Evolutionary conservation across 1,139 yeast genomes (phyloP), one percentile per base, ranked within the genome.

Genomic region (Pichia sp.): DNA sequence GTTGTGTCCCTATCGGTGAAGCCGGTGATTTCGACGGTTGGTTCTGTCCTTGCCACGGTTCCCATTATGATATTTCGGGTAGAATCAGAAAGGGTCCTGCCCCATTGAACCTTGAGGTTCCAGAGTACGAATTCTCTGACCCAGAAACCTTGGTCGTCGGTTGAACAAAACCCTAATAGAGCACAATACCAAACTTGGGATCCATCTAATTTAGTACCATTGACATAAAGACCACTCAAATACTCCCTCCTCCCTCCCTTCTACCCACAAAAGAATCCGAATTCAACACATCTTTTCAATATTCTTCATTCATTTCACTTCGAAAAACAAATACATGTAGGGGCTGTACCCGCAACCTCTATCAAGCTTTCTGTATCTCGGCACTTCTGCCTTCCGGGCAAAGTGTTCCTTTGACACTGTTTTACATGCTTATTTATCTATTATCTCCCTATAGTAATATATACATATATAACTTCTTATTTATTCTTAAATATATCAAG

Each of bases 31-130:
- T 83, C 67, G 98, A 97, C 72, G 99, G 99, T 70, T 95, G 99
- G 99, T 95, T 95, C 93, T 95, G 99, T 76, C 99, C 99, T 62
- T 95, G 99, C 79, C 99, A 95, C 80, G 99, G 99, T 82, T 93
- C 99, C 71, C 99, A 95, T 75, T 95, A 95, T 77, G 99, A 95
- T 78, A 95, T 95, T 77, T 86, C 98, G 60, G 99, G 99, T 73
- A 93, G 99, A 85, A 93, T 95, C 73, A 89, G 99, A 85, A 93
- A 85, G 79, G 99, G 99, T 65, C 99, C 99, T 67, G 99, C 99
- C 71, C 99, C 99, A 70, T 83, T 90, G 74, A 93, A 93, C 82
- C 83, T 95, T 79, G 99, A 93, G 79, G 81, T 95, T 65, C 99
- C 99, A 66, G 79, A 81, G 64, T 95, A 95, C 72, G 89, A 83